phyloP scores from a whole-genome alignment of 306 rosid genomes.

The Gastrolobium bilobum region DNA sequence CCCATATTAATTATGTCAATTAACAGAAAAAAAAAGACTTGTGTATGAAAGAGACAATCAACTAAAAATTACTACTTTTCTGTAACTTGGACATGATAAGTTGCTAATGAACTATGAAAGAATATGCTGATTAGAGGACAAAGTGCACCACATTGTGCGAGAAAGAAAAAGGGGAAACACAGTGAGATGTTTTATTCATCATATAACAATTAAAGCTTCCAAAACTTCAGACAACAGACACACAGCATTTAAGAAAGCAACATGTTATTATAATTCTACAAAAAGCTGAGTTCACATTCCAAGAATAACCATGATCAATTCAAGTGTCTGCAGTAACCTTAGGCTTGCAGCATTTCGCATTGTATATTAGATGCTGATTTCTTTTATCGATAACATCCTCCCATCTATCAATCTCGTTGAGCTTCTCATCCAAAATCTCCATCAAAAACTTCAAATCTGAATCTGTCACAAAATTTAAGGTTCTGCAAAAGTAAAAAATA shows the following conservation, averaged over 20 bases:
- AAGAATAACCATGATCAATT: conserved; percentile 31
- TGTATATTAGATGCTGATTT: conserved; percentile 66
- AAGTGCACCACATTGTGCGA: conserved; percentile 11
- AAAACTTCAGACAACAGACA: conserved; percentile 29
- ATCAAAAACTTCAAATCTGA: conserved; percentile 77
- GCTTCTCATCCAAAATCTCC: conserved; percentile 70
- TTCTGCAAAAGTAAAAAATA: conserved; percentile 63
- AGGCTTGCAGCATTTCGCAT: conserved; percentile 85
- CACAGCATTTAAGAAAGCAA: conserved; percentile 19
- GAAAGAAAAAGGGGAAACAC: conserved; percentile 16
- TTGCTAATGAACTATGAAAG: conserved; percentile 7
- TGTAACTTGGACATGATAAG: conserved; percentile 22
- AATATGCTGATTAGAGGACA: conserved; percentile 11
- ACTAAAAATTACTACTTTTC: not conserved
- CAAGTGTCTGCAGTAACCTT: conserved; percentile 61
- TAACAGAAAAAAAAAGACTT: conserved; percentile 30
- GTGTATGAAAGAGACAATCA: conserved; percentile 17
- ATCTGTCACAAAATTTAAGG: conserved; percentile 64
- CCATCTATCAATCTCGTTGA: conserved; percentile 68
- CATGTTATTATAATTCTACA: conserved; percentile 28
- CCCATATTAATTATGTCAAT: not conserved
- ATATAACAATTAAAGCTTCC: conserved; percentile 30
- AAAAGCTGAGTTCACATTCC: conserved; percentile 12
- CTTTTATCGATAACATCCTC: conserved; percentile 78
- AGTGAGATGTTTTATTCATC: conserved; percentile 6